Evolutionary conservation across 108 stramenopile genomes (phyloP).

Genomic region (Nannochloropsis granulata): DNA sequence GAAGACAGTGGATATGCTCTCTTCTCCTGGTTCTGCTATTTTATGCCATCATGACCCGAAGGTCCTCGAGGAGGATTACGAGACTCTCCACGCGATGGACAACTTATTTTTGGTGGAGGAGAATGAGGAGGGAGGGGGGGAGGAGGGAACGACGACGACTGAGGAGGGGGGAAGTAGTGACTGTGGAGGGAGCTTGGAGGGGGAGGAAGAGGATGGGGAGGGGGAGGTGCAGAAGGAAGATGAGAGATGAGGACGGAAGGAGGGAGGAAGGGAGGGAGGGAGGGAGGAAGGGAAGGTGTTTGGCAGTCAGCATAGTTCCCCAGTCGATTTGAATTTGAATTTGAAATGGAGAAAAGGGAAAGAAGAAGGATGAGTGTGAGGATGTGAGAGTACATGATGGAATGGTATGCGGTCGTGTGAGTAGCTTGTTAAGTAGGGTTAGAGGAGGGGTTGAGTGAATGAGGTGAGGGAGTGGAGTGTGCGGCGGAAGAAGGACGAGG

Average conservation of each 20-base stretch:
- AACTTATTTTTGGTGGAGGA: not conserved
- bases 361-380: too few relatives aligned
- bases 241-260: not conserved
- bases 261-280: not conserved
- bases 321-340: too few relatives aligned
- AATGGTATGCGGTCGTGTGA: too few relatives aligned
- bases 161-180: not conserved
- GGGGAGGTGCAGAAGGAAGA: not conserved
- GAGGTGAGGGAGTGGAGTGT: too few relatives aligned
- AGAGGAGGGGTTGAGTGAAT: too few relatives aligned
- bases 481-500: too few relatives aligned
- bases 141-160: not conserved
- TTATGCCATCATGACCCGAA: not conserved
- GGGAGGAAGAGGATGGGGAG: not conserved
- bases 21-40: not conserved
- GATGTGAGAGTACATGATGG: too few relatives aligned
- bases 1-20: not conserved
- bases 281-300: not conserved
- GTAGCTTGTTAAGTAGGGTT: too few relatives aligned
- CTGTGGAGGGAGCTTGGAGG: not conserved
- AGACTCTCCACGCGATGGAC: not conserved
- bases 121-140: not conserved
- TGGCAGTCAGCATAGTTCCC: too few relatives aligned
- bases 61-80: not conserved
- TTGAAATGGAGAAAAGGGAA: too few relatives aligned